A percentile compares a stretch with the other conserved stretches of the same genome.
Evolutionary conservation across 495 filamentous ascomycete species (phyloP).

Genomic region (Geopyxis carbonaria): DNA sequence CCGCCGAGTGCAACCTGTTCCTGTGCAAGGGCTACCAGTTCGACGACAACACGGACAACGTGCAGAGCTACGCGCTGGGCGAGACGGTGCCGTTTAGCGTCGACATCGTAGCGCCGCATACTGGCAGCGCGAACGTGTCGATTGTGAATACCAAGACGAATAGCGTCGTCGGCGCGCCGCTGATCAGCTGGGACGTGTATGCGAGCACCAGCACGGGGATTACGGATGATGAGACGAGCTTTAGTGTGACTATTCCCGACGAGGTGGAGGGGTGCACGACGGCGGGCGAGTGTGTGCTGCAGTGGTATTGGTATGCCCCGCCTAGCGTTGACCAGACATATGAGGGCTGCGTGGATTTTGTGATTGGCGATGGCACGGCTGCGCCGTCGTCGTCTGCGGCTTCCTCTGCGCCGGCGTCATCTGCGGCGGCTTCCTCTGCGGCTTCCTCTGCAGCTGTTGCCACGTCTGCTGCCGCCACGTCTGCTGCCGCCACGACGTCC

Average conservation of each 20-base stretch:
- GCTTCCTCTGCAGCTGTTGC: neutral
- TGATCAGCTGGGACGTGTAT: constrained; percentile 42
- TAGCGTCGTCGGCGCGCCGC: constrained; percentile 36
- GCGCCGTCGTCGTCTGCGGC: constrained; percentile 8
- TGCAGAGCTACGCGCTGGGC: constrained; percentile 43
- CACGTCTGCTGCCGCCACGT: constrained; percentile 6
- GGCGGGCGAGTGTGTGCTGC: constrained; percentile 41
- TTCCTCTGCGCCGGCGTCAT: neutral
- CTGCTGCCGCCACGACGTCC: neutral
- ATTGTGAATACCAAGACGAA: constrained; percentile 47
- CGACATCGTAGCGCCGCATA: constrained; percentile 44
- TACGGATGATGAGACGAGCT: constrained; percentile 42
- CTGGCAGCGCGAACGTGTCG: constrained; percentile 50
- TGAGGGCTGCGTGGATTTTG: constrained; percentile 57
- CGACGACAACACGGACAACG: constrained; percentile 49
- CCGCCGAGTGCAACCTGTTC: constrained; percentile 43
- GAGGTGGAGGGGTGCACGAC: constrained; percentile 39
- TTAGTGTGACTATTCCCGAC: constrained; percentile 45
- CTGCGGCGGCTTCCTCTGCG: neutral
- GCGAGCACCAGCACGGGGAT: constrained; percentile 33
- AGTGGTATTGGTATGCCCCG: constrained; percentile 52
- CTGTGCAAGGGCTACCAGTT: constrained; percentile 60
- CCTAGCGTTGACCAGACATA: constrained; percentile 51
- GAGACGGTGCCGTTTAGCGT: constrained; percentile 42
- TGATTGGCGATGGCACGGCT: constrained; percentile 29